Base-by-base conservation (phyloP, 2,329 filamentous ascomycete genomes). In the Colletotrichum spinosum region DNA sequence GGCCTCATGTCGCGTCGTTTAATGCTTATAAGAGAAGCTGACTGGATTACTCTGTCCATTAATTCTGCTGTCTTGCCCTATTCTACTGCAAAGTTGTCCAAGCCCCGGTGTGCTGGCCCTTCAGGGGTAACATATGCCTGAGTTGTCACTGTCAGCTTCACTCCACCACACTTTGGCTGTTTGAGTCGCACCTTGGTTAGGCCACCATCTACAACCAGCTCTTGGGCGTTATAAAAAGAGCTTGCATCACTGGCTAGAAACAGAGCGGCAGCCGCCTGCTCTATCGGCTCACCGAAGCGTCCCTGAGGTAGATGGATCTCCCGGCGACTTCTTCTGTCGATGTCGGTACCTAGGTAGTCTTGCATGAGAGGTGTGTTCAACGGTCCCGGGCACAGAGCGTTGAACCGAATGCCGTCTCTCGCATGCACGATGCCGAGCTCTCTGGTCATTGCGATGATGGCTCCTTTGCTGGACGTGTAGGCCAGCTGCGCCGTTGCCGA, bases 261-360 rank as follows among this genome's bases (percentile, higher is more conserved):
- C 11, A 93, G 74, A 2, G 92, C 91, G 2, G 89, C 91, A 54
- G 92, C 86, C 2, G 91, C 91, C 77, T 93, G 90, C 79, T 93
- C 91, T 68, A 93, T 87, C 6, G 91, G 89, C 78, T 94, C 91
- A 39, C 91, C 91, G 68, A 94, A 93, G 15, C 91, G 84, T 35
- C 91, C 91, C 25, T 82, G 87, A 1, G 91, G 91, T 81, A 94
- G 92, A 74, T 94, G 91, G 12, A 93, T 83, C 75, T 93, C 90
- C 53, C 91, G 89, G 67, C 91, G 83, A 72, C 86, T 82, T 60
- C 91, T 85, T 83, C 93, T 93, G 60, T 84, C 84, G 70, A 85
- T 73, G 75, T 93, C 90, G 68, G 92, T 88, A 55, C 91, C 91
- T 2, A 94, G 82, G 88, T 90, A 93, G 75, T 93, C 89, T 77